phyloP scores from a whole-genome alignment of 176 grass and related monocot genomes.

The Bothriochloa decipiens region DNA sequence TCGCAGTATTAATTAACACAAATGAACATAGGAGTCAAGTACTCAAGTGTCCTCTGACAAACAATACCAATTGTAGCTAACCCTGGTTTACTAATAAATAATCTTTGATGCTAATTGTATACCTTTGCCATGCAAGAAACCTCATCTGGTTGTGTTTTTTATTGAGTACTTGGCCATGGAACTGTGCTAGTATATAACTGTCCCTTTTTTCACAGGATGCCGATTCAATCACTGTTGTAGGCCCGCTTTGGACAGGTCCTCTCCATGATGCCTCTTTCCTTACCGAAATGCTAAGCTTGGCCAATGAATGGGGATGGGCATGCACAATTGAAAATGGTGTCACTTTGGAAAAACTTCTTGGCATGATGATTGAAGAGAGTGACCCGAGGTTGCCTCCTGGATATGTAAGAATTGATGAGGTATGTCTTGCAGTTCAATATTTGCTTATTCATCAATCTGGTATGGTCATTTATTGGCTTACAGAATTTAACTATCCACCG shows the following conservation, averaged over 20 bases:
- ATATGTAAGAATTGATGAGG: conserved; percentile 95
- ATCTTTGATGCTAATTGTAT: conserved; percentile 14
- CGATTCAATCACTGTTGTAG: conserved; percentile 62
- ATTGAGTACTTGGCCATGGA: background rate
- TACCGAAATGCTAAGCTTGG: conserved; percentile 77
- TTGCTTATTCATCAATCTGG: conserved; percentile 5
- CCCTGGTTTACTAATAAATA: background rate
- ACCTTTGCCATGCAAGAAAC: background rate
- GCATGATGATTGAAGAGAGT: conserved; percentile 82
- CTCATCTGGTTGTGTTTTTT: background rate
- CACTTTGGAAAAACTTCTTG: conserved; percentile 79
- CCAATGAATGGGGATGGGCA: conserved; percentile 80
- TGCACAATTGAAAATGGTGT: conserved; percentile 51
- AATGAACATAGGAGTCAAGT: background rate
- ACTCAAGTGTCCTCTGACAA: background rate
- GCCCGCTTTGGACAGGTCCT: conserved; percentile 85
- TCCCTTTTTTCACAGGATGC: conserved; percentile 50
- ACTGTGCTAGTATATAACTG: conserved; percentile 12
- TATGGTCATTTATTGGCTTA: conserved; percentile 22
- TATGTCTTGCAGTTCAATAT: conserved; percentile 32
- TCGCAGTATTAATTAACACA: background rate
- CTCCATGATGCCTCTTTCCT: conserved; percentile 77
- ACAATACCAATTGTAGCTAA: conserved; percentile 3
- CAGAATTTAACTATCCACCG: background rate
- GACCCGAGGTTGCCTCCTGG: conserved; percentile 75